Evolutionary conservation across 306 rosid species (phyloP), one percentile per base, ranked within the genome.

Genomic region (Argentina anserina): DNA sequence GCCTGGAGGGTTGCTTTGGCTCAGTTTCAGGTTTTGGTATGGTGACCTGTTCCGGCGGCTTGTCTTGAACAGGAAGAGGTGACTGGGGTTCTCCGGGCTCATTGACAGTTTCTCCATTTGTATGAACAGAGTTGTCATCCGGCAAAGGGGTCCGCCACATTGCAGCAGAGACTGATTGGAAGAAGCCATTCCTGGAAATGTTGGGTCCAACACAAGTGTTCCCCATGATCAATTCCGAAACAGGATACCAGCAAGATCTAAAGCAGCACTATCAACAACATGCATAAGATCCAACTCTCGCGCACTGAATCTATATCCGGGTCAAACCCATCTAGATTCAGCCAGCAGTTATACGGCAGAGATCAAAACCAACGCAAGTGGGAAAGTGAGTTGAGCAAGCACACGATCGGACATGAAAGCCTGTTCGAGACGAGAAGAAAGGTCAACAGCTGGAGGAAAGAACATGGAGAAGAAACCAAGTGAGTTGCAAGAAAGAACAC

Each of bases 161-260:
- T 62, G 89, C 99, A 0, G 96, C 96, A 6, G 99, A 95, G 75
- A 95, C 89, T 1, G 99, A 91, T 81, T 95, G 97, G 65, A 95
- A 68, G 75, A 95, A 83, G 36, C 97, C 93, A 83, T 90, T 87
- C 81, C 84, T 95, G 21, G 92, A 68, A 70, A 95, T 84, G 84
- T 78, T 90, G 17, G 99, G 99, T 71, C 99, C 99, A 71, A 92
- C 96, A 86, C 99, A 92, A 41, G 90, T 88, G 47, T 95, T 95
- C 70, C 99, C 99, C 97, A 95, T 95, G n/a, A 34, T 60, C 46
- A 71, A 65, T n/a, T n/a, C n/a, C n/a, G n/a, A n/a, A n/a, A n/a
- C n/a, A n/a, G n/a, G n/a, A n/a, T n/a, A n/a, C 82, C 78, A 70
- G 4, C 9, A 26, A 26, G 34, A 58, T 25, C 63, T 58, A 56